Evolutionary conservation across 441 rosid genomes (phyloP).

Genomic region (Eutrema salsugineum): DNA sequence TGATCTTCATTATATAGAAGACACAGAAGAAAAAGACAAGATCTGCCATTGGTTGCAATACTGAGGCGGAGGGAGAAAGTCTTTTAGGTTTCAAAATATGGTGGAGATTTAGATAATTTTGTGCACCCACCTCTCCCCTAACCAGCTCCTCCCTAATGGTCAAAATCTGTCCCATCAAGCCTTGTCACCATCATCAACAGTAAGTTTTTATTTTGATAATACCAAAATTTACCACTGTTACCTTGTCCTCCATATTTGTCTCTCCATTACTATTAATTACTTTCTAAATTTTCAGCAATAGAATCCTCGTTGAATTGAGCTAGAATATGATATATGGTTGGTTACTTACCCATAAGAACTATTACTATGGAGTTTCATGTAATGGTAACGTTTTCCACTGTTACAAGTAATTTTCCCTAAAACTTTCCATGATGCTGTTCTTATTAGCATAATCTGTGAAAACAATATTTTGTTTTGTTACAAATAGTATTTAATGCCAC

Average conservation of each 20-base stretch:
- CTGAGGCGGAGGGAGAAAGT: conserved; percentile 8
- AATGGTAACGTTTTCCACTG: not conserved
- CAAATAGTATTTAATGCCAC: not conserved
- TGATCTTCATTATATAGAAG: conserved; percentile 19
- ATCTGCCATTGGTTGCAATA: conserved; percentile 20
- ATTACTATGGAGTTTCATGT: too few species aligned
- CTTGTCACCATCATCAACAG: conserved; percentile 5
- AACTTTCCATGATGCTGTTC: not conserved
- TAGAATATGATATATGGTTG: not conserved
- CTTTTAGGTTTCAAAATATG: conserved; percentile 26
- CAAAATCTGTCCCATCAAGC: conserved; percentile 21
- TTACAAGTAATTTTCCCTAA: not conserved
- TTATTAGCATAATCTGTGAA: not conserved
- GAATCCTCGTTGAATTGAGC: not conserved
- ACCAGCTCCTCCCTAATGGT: conserved; percentile 21
- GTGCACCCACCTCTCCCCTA: conserved; percentile 26
- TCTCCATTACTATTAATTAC: conserved; percentile 13
- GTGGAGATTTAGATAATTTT: conserved; percentile 20
- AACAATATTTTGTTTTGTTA: not conserved
- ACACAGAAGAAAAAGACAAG: conserved; percentile 34
- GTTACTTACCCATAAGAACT: not conserved
- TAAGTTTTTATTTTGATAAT: conserved; percentile 9
- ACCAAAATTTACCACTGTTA: conserved; percentile 18
- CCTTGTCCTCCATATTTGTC: conserved; percentile 14
- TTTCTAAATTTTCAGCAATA: conserved; percentile 4